These are phyloP conservation scores for Aspergillus caelatus DNA, from an alignment of 2,329 filamentous ascomycete species.

Conservation along the genomic window DNA sequence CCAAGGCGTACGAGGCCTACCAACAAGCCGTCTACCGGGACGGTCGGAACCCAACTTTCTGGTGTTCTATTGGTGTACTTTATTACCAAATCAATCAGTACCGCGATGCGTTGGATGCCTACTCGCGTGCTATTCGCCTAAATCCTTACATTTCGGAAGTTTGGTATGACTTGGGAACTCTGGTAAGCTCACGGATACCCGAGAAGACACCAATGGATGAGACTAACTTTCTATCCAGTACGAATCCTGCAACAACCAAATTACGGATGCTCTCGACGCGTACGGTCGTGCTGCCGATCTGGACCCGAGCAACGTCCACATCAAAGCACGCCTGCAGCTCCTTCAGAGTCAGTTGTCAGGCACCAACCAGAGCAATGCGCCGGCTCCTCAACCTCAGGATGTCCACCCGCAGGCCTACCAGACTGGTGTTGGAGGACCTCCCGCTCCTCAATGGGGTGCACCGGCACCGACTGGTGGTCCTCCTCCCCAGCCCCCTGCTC, in stretches of 20 bases:
- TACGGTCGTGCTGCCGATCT: constrained; percentile 94
- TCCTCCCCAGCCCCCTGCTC: constrained; percentile 63
- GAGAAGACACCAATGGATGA: not conserved
- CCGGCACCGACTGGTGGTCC: constrained; percentile 58
- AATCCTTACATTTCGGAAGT: constrained; percentile 99
- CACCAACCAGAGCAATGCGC: constrained; percentile 71
- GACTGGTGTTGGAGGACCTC: constrained; percentile 78
- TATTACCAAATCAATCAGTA: constrained; percentile 99
- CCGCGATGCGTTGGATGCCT: constrained; percentile 93
- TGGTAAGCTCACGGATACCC: constrained; percentile 63
- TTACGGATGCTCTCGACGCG: constrained; percentile 90
- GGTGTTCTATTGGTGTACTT: constrained; percentile 98
- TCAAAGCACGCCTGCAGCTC: constrained; percentile 90
- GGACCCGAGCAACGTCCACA: constrained; percentile 89
- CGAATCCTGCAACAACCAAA: constrained; percentile 98
- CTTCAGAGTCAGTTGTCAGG: constrained; percentile 75
- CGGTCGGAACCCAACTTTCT: constrained; percentile 96
- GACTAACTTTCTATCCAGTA: constrained; percentile 60
- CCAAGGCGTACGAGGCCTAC: constrained; percentile 97
- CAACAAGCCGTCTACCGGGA: constrained; percentile 98
- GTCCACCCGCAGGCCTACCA: constrained; percentile 96
- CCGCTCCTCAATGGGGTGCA: constrained; percentile 86
- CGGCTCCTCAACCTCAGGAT: constrained; percentile 78
- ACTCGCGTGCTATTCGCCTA: constrained; percentile 91
- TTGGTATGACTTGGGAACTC: constrained; percentile 95